Evolutionary conservation across 2,329 filamentous ascomycete genomes (phyloP), one percentile per base, ranked within the genome.

Genomic region (Scytalidium lignicola): DNA sequence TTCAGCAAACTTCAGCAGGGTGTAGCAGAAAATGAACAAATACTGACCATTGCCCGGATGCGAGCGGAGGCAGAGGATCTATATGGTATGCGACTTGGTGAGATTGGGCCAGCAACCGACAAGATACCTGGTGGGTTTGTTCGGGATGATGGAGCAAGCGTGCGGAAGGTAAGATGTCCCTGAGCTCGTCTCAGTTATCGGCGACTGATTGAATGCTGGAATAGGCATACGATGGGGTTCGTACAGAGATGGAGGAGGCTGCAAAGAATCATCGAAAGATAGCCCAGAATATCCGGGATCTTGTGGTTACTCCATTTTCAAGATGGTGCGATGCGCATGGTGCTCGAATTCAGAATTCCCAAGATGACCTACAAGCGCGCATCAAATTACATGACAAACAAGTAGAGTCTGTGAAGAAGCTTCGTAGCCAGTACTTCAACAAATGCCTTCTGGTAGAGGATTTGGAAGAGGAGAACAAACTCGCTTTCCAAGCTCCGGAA

Each of bases 1-100:
- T 99, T 97, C 65, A 84, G 84, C 68, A 99, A 99, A 76, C 85
- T 99, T 49, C 91, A 97, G 70, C 93, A 99, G 70, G 93, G 93
- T 53, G 87, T 95, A 51, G 80, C 91, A 60, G 93, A 99, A 71
- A 95, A 99, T 69, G 88, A 92, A 63, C 93, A 99, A 71, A 78
- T 99, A 53, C 75, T 99, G 56, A 93, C 87, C 32, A 83, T 99
- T 63, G 90, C 93, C 56, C 88, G 88, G 52, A 80, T 97, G 85
- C 89, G 93, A 70, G 92, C 93, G 59, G 93, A 97, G 65, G 92
- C 93, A 46, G 93, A 99, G 68, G 93, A 97, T 54, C 66, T 83
- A 18, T 99, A 99, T 68, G 88, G 90, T 41, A 79, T 83, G 66
- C 85, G 83, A 59, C 76, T 99, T 47, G 80, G 78, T 54, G 88